These are phyloP conservation scores for Funneliformis caledonium DNA, from an alignment of 371 early-diverging fungal species.

Conservation along the genomic window DNA sequence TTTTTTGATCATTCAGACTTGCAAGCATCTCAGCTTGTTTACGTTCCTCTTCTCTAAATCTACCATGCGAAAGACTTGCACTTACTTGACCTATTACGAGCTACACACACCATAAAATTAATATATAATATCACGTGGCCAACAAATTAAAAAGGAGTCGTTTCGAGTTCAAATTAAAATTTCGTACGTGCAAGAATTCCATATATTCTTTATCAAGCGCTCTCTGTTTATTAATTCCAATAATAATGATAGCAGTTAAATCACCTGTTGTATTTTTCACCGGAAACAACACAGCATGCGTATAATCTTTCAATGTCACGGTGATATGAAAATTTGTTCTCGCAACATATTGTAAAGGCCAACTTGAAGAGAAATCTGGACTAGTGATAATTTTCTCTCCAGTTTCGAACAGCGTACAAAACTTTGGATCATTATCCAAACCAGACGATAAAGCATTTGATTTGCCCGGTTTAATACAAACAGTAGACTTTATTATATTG, in stretches of 20 bases:
- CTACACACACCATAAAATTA: background rate
- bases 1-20: conserved; percentile 51
- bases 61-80: conserved; percentile 44
- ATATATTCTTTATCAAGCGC: conserved; percentile 47
- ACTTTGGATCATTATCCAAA: conserved; percentile 41
- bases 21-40: conserved; percentile 47
- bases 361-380: conserved; percentile 18
- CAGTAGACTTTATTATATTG: conserved; percentile 10
- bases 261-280: conserved; percentile 42
- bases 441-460: no score
- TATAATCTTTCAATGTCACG: conserved; percentile 45
- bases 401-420: no score
- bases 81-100: conserved; percentile 43
- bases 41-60: conserved; percentile 49
- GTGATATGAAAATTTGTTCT: conserved; percentile 43
- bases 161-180: background rate
- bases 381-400: background rate
- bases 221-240: conserved; percentile 46
- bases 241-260: conserved; percentile 46
- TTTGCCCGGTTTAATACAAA: no score
- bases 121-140: background rate
- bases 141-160: background rate
- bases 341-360: conserved; percentile 47
- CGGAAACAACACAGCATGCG: conserved; percentile 47
- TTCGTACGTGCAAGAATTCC: conserved; percentile 43